phyloP scores from a whole-genome alignment of 192 early-diverging fungal species.

The Allomyces macrogynus region DNA sequence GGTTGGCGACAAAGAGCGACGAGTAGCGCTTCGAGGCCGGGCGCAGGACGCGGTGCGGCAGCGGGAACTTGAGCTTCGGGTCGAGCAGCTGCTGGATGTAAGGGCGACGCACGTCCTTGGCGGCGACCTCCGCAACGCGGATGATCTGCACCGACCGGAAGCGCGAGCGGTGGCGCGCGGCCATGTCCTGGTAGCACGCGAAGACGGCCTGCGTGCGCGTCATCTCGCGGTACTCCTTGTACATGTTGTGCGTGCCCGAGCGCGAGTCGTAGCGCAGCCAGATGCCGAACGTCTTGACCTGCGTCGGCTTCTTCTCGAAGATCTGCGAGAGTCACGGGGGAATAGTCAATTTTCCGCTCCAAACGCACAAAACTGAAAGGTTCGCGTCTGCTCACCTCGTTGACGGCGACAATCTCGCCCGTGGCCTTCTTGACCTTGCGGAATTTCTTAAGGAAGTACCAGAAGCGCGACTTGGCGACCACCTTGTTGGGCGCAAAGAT shows the following conservation, averaged over 20 bases:
- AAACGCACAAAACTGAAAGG: too few species aligned
- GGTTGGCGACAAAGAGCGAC: conserved; percentile 68
- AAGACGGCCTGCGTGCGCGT: conserved; percentile 24
- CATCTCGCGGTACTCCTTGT: conserved; percentile 99
- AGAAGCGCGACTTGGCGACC: conserved; percentile 97
- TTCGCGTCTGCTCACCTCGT: conserved; percentile 45
- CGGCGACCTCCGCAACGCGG: conserved; percentile 81
- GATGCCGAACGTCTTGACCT: conserved; percentile 97
- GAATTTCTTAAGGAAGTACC: conserved; percentile 98
- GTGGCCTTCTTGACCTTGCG: conserved; percentile 98
- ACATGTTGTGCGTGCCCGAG: conserved; percentile 99
- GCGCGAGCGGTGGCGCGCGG: conserved; percentile 93
- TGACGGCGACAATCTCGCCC: conserved; percentile 93
- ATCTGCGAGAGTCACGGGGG: conserved; percentile 26
- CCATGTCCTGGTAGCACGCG: conserved; percentile 79
- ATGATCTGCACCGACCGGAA: conserved; percentile 98
- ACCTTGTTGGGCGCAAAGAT: conserved; percentile 97
- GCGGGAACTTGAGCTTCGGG: conserved; percentile 84
- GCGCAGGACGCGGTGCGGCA: conserved; percentile 85
- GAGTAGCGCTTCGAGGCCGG: conserved; percentile 62
- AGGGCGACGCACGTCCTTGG: conserved; percentile 67
- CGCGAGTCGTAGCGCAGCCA: conserved; percentile 99
- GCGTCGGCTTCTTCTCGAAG: conserved; percentile 78
- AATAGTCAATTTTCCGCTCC: conserved; percentile 1
- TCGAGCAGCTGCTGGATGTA: conserved; percentile 93